Evolutionary conservation across 176 grass and related monocot species (phyloP).

Genomic region (Avena sativa): DNA sequence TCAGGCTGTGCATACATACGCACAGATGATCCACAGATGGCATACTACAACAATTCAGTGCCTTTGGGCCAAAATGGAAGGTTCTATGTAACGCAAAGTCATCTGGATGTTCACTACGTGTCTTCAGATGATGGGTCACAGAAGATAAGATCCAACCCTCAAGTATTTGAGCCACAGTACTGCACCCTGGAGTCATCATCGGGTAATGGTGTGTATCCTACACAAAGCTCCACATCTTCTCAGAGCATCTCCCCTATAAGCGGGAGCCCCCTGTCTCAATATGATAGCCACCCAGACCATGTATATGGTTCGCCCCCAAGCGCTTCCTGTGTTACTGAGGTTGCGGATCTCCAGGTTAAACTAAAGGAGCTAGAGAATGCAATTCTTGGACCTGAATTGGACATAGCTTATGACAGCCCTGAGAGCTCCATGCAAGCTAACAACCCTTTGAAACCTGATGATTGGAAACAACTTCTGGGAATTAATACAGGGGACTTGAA

Average conservation of each 20-base stretch:
- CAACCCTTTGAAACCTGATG: conserved; percentile 32
- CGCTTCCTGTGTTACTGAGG: conserved; percentile 75
- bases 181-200: conserved; percentile 84
- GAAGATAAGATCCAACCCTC: conserved; percentile 34
- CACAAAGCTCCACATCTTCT: conserved; percentile 73
- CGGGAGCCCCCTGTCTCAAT: conserved; percentile 72
- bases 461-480: conserved; percentile 72
- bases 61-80: conserved; percentile 41
- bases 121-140: conserved; percentile 53
- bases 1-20: conserved; percentile 39
- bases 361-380: conserved; percentile 73
- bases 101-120: conserved; percentile 20
- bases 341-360: conserved; percentile 68
- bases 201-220: conserved; percentile 52
- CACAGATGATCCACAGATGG: conserved; percentile 39
- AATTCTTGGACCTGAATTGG: conserved; percentile 76
- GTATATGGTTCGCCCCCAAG: conserved; percentile 65
- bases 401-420: conserved; percentile 50
- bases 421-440: conserved; percentile 48
- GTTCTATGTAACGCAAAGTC: conserved; percentile 34
- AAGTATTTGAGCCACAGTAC: conserved; percentile 51
- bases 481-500: conserved; percentile 70
- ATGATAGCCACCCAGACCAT: conserved; percentile 68
- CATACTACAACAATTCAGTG: conserved; percentile 46
- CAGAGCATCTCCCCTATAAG: conserved; percentile 52